Percentiles rank a stretch among this genome's conserved stretches.
Conservation (phyloP, 768 basidiomycete genomes). For the Boletus patriciae region DNA sequence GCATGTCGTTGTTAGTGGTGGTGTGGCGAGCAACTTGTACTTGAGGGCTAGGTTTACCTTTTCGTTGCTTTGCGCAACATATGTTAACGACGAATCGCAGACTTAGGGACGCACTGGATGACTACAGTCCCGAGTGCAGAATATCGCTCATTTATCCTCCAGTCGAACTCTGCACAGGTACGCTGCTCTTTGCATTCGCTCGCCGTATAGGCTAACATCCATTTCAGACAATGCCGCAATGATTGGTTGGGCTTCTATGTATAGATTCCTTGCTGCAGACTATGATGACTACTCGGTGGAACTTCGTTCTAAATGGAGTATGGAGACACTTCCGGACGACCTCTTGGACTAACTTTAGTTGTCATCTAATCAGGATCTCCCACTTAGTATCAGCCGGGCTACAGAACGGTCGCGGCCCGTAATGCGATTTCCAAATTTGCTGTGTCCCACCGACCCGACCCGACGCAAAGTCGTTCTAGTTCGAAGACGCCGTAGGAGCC, state of each 20-base stretch:
- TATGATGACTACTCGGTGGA: slow-evolving; percentile 62
- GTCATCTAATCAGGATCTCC: neutral
- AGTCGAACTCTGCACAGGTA: slow-evolving; percentile 77
- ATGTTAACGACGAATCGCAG: slow-evolving; percentile 10
- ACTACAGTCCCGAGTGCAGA: slow-evolving; percentile 28
- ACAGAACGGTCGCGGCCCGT: neutral
- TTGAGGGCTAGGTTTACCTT: slow-evolving; percentile 45
- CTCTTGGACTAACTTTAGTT: neutral
- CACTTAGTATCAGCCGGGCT: neutral
- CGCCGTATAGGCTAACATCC: neutral
- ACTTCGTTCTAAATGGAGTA: slow-evolving; percentile 72
- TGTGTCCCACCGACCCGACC: too few species aligned
- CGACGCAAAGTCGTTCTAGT: too few species aligned
- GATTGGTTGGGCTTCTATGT: slow-evolving; percentile 92
- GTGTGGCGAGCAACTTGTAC: slow-evolving; percentile 84
- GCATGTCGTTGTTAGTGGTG: slow-evolving; percentile 83
- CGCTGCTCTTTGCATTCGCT: slow-evolving; percentile 2
- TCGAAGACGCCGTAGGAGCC: too few species aligned
- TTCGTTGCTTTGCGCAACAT: too few species aligned
- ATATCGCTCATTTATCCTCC: slow-evolving; percentile 71
- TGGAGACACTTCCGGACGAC: slow-evolving; percentile 44
- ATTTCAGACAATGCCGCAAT: slow-evolving; percentile 89
- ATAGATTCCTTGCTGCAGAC: slow-evolving; percentile 66
- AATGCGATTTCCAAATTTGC: neutral
- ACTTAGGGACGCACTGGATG: slow-evolving; percentile 31